Conservation (phyloP, 495 filamentous ascomycete genomes). For the Hypoxylon subgilvum region DNA sequence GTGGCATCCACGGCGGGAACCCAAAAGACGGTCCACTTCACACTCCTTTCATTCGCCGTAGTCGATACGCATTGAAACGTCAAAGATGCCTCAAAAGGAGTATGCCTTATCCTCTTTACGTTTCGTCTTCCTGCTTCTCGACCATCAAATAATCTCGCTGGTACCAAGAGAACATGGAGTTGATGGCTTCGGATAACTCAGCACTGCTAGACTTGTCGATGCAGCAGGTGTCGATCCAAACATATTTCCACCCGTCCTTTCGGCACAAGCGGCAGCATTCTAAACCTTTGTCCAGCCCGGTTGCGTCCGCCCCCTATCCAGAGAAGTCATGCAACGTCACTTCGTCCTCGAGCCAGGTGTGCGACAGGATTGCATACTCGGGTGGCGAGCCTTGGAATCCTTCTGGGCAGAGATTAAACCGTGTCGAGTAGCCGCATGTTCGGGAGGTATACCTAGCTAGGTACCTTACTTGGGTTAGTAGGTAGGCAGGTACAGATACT, state of each 20-base stretch:
- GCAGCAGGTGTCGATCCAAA: slow-evolving; percentile 44
- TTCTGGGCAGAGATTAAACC: not conserved
- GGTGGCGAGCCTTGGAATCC: not conserved
- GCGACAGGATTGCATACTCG: slow-evolving; percentile 1
- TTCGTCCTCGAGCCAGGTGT: not conserved
- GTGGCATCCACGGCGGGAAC: too few relatives aligned
- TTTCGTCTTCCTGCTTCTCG: too few relatives aligned
- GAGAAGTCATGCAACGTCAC: not conserved
- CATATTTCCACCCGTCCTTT: slow-evolving; percentile 24
- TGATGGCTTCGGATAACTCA: slow-evolving; percentile 33
- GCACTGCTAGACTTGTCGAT: slow-evolving; percentile 44
- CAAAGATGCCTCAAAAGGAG: too few relatives aligned
- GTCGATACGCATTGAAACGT: too few relatives aligned
- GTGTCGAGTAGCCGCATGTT: not conserved
- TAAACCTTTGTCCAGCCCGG: not conserved
- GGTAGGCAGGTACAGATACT: too few relatives aligned
- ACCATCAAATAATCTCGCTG: too few relatives aligned
- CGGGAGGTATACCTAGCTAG: too few relatives aligned
- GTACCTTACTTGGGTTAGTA: too few relatives aligned
- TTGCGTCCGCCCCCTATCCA: not conserved
- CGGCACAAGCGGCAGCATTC: slow-evolving; percentile 29
- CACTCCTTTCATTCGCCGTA: too few relatives aligned
- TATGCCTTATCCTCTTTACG: too few relatives aligned
- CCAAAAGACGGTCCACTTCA: too few relatives aligned
- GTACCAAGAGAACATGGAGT: slow-evolving; percentile 6